Evolutionary conservation across 1,284 basidiomycete genomes (phyloP).

Genomic region (Laetiporus sulphureus): DNA sequence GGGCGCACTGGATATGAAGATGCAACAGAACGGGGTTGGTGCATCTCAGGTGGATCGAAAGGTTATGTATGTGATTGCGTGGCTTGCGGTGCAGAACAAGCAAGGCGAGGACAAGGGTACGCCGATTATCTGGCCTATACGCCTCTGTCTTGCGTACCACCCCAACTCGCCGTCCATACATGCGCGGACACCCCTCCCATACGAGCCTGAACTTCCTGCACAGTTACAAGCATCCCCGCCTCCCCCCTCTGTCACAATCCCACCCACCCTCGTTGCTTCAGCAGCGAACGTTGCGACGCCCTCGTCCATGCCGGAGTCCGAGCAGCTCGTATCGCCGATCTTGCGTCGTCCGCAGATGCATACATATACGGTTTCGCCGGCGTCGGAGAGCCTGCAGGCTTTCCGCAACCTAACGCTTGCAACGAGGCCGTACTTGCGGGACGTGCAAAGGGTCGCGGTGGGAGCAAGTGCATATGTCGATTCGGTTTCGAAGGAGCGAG

Average conservation of each 20-base stretch:
- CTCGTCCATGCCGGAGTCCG: constrained; percentile 10
- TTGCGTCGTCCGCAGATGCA: constrained; percentile 15
- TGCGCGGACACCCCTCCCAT: constrained; percentile 39
- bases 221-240: constrained; percentile 61
- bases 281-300: constrained; percentile 5
- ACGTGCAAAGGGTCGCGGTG: constrained; percentile 39
- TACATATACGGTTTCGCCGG: constrained; percentile 28
- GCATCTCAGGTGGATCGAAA: neutral
- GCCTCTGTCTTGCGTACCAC: constrained; percentile 48
- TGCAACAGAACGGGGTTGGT: neutral
- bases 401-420: constrained; percentile 27
- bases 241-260: constrained; percentile 19
- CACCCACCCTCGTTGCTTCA: constrained; percentile 7
- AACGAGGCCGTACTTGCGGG: constrained; percentile 20
- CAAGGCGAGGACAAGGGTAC: constrained; percentile 74
- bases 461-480: constrained; percentile 67
- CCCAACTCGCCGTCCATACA: constrained; percentile 32
- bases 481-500: constrained; percentile 61
- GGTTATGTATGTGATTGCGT: constrained; percentile 55
- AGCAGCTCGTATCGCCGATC: constrained; percentile 14
- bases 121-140: constrained; percentile 61
- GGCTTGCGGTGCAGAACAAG: constrained; percentile 67
- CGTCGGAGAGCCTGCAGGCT: constrained; percentile 22
- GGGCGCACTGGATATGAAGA: neutral
- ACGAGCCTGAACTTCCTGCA: constrained; percentile 57